Evolutionary conservation across 2,329 filamentous ascomycete species (phyloP).

Genomic region (Aspergillus sp.): DNA sequence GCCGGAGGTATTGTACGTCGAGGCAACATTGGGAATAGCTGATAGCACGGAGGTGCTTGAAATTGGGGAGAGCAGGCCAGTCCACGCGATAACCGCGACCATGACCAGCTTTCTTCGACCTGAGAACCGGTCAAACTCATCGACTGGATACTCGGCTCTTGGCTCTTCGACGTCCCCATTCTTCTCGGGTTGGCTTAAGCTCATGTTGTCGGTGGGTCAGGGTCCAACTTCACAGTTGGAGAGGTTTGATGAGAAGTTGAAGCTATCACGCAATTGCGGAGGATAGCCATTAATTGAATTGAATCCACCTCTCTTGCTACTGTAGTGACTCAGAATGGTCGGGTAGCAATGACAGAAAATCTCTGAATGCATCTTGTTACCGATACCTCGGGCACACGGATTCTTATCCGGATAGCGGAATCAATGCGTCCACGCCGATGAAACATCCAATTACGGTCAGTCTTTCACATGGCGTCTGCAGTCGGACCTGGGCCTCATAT

Average conservation of each 20-base stretch:
- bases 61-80: slow-evolving; percentile 46
- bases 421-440: not conserved
- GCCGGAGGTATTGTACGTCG: slow-evolving; percentile 63
- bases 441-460: not conserved
- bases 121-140: slow-evolving; percentile 8
- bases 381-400: not conserved
- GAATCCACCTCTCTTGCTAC: not conserved
- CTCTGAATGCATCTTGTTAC: not conserved
- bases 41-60: slow-evolving; percentile 59
- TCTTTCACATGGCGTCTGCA: not conserved
- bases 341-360: not conserved
- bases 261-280: not conserved
- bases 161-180: not conserved
- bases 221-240: not conserved
- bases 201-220: not conserved
- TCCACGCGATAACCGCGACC: slow-evolving; percentile 10
- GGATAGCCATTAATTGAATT: not conserved
- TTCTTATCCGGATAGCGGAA: not conserved
- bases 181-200: not conserved
- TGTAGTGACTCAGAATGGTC: not conserved
- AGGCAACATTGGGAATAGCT: slow-evolving; percentile 72
- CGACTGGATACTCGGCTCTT: not conserved
- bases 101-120: slow-evolving; percentile 1
- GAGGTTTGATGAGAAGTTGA: not conserved
- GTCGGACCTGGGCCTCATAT: not conserved